These are phyloP conservation scores for Verticillium nubilum DNA, from an alignment of 2,329 filamentous ascomycete genomes.

Conservation along the genomic window DNA sequence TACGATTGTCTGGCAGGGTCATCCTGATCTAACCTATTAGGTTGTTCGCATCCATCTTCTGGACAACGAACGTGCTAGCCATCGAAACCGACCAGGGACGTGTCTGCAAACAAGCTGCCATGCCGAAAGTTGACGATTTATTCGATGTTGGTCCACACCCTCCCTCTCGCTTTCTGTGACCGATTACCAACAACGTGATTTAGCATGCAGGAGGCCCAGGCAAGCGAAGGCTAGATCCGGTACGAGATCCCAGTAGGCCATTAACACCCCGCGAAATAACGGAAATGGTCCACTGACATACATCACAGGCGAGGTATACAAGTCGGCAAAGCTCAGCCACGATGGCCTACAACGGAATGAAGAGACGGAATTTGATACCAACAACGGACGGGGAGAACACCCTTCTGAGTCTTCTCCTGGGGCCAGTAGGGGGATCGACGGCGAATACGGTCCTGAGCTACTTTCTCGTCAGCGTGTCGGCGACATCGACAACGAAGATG, in stretches of 20 bases:
- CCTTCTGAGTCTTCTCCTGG: conserved; percentile 43
- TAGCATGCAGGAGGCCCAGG: conserved; percentile 40
- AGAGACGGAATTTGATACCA: conserved; percentile 34
- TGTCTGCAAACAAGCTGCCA: conserved; percentile 18
- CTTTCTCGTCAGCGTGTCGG: conserved; percentile 36
- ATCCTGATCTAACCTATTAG: too few relatives aligned
- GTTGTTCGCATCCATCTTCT: too few relatives aligned
- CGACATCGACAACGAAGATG: conserved; percentile 17
- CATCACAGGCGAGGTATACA: conserved; percentile 54
- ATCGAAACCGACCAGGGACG: too few relatives aligned
- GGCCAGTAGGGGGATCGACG: conserved; percentile 43
- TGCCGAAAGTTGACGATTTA: conserved; percentile 55
- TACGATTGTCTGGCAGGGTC: too few relatives aligned
- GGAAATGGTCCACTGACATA: not conserved
- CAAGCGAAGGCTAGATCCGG: conserved; percentile 60
- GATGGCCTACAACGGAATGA: conserved; percentile 36
- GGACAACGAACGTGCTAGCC: too few relatives aligned
- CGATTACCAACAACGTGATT: conserved; percentile 12
- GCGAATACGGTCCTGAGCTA: conserved; percentile 37
- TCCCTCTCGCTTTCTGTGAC: not conserved
- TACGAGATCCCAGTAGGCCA: conserved; percentile 56
- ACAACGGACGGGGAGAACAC: conserved; percentile 31
- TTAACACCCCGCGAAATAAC: not conserved
- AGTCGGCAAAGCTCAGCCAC: conserved; percentile 49
- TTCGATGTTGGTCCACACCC: conserved; percentile 40